Conservation (phyloP, 192 early-diverging fungal species). For the Neocallimastix lanati region DNA sequence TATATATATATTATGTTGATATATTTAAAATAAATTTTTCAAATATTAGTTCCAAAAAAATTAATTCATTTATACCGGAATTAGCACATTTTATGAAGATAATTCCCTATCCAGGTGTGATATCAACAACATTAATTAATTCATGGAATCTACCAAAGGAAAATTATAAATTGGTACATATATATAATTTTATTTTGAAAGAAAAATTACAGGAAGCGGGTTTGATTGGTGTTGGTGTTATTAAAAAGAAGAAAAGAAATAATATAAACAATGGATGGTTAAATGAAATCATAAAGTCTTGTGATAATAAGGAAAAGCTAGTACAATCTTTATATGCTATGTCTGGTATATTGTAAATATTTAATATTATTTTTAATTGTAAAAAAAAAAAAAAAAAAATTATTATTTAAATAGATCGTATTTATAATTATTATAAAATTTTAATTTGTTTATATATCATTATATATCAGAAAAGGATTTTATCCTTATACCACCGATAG, state of each 20-base stretch:
- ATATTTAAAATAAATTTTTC: too few species aligned
- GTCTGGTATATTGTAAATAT: not conserved
- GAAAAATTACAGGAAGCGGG: not conserved
- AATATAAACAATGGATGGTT: not conserved
- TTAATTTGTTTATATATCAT: too few species aligned
- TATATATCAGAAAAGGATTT: not conserved
- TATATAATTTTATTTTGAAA: not conserved
- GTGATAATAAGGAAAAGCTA: not conserved
- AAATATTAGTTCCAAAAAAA: not conserved
- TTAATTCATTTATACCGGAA: not conserved
- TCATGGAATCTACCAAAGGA: not conserved
- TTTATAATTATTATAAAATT: too few species aligned
- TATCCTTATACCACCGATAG: not conserved
- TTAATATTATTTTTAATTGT: not conserved
- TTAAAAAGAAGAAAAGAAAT: not conserved
- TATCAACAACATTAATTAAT: not conserved
- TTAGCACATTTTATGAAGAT: not conserved
- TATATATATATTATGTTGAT: too few species aligned
- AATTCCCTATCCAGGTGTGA: not conserved
- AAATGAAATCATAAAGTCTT: not conserved
- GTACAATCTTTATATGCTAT: not conserved
- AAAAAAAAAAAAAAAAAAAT: too few species aligned
- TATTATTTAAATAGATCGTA: too few species aligned
- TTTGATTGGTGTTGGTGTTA: not conserved
- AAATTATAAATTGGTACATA: not conserved